Conservation (phyloP, 1,284 basidiomycete species). For the Marasmius oreades region DNA sequence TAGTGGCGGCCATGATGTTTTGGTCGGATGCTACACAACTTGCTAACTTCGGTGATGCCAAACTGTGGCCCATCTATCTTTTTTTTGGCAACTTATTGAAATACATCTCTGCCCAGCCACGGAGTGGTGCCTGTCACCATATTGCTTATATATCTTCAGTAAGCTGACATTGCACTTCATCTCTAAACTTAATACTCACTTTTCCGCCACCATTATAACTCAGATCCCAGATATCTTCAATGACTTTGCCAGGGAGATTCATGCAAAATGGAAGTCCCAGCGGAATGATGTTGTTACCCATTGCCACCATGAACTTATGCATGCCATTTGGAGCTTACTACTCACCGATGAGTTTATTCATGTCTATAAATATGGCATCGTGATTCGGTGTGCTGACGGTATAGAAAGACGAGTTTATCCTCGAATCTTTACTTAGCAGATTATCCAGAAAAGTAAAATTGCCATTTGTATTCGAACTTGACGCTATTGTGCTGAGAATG, state of each 20-base stretch:
- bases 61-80: slow-evolving; percentile 31
- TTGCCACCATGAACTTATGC: slow-evolving; percentile 27
- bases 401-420: slow-evolving; percentile 23
- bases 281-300: slow-evolving; percentile 19
- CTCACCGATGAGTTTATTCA: slow-evolving; percentile 26
- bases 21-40: slow-evolving; percentile 32
- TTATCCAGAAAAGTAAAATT: slow-evolving; percentile 32
- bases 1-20: slow-evolving; percentile 26
- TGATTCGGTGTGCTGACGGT: slow-evolving; percentile 24
- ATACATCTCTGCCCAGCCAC: slow-evolving; percentile 21
- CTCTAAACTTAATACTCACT: neutral
- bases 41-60: slow-evolving; percentile 27
- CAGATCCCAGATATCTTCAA: neutral
- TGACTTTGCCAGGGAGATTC: neutral
- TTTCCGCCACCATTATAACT: too few relatives aligned
- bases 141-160: slow-evolving; percentile 29
- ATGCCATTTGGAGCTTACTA: slow-evolving; percentile 22
- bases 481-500: neutral
- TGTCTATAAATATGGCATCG: slow-evolving; percentile 26
- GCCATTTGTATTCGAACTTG: slow-evolving; percentile 14
- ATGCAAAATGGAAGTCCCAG: slow-evolving; percentile 1
- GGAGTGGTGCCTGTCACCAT: slow-evolving; percentile 24
- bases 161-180: neutral
- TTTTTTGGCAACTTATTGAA: slow-evolving; percentile 32
- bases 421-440: slow-evolving; percentile 29